These are phyloP conservation scores for Candida sanyaensis DNA, from an alignment of 1,139 yeast species.

Conservation along the genomic window DNA sequence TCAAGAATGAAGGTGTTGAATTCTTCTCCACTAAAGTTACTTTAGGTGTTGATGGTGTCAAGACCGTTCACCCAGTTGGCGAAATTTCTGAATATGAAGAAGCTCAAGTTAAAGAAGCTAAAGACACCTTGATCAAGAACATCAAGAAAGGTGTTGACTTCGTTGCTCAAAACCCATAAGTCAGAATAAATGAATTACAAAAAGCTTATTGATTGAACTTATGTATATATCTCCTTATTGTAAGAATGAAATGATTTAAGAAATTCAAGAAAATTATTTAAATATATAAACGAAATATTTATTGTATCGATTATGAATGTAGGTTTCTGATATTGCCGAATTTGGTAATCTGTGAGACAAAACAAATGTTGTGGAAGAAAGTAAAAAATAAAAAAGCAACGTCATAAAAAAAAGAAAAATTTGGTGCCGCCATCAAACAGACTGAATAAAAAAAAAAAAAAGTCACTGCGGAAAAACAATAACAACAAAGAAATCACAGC, in stretches of 20 bases:
- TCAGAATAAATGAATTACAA: background rate
- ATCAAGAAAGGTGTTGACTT: slow-evolving; percentile 62
- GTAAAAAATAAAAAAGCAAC: background rate
- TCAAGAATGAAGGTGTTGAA: slow-evolving; percentile 50
- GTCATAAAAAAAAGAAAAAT: background rate
- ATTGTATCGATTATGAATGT: background rate
- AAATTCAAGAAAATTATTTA: background rate
- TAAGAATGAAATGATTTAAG: background rate
- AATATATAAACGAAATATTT: background rate
- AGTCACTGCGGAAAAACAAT: background rate
- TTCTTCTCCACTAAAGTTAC: slow-evolving; percentile 69
- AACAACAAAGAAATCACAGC: background rate
- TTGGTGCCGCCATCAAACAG: background rate
- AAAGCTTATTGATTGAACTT: too few relatives aligned
- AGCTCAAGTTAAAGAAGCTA: slow-evolving; percentile 54
- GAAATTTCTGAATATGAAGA: slow-evolving; percentile 58
- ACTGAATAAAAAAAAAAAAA: too few relatives aligned
- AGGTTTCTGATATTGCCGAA: background rate
- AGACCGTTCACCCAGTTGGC: slow-evolving; percentile 56
- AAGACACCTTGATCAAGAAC: slow-evolving; percentile 57
- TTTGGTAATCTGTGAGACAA: background rate
- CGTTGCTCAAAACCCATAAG: slow-evolving; percentile 52
- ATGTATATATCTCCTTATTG: background rate
- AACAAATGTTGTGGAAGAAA: background rate
- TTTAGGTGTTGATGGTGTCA: slow-evolving; percentile 59